phyloP scores from a whole-genome alignment of 2,329 filamentous ascomycete species.

The Curvularia sp. region DNA sequence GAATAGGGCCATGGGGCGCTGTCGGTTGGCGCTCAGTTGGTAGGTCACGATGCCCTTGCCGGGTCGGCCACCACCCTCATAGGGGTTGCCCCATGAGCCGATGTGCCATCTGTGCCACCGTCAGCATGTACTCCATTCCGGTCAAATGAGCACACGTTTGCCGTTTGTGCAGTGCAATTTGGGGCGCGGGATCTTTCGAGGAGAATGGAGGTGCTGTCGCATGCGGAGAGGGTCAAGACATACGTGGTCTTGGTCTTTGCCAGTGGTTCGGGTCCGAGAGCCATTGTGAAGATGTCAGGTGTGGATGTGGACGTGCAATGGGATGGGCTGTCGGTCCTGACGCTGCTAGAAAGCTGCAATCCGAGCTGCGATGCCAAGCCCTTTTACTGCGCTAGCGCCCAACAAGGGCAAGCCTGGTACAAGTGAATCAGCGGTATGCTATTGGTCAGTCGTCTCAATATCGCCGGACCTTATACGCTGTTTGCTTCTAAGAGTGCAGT shows the following conservation, averaged over 20 bases:
- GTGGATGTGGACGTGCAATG: slow-evolving; percentile 26
- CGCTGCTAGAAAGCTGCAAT: slow-evolving; percentile 23
- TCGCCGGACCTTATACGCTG: not conserved
- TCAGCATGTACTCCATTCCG: slow-evolving; percentile 22
- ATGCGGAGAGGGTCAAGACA: slow-evolving; percentile 22
- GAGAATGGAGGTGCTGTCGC: slow-evolving; percentile 1
- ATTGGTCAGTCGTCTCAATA: slow-evolving; percentile 4
- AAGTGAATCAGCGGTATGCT: not conserved
- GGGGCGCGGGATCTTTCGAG: slow-evolving; percentile 14
- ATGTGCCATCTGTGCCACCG: slow-evolving; percentile 45
- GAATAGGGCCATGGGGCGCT: slow-evolving; percentile 82
- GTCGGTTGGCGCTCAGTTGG: slow-evolving; percentile 83
- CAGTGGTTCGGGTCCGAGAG: slow-evolving; percentile 39
- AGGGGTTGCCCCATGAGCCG: slow-evolving; percentile 50
- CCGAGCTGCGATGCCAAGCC: slow-evolving; percentile 24
- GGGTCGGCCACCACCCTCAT: slow-evolving; percentile 51
- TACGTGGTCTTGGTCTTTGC: slow-evolving; percentile 42
- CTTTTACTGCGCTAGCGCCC: slow-evolving; percentile 1
- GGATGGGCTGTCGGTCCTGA: slow-evolving; percentile 26
- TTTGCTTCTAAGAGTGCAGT: not conserved
- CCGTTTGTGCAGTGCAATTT: slow-evolving; percentile 10
- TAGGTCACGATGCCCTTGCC: slow-evolving; percentile 73
- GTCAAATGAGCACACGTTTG: slow-evolving; percentile 14
- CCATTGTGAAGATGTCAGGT: slow-evolving; percentile 37
- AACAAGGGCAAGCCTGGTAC: not conserved